Percentiles rank a stretch among this genome's conserved stretches.
These are phyloP conservation scores for Moelleriella libera DNA, from an alignment of 2,329 filamentous ascomycete genomes.

Conservation along the genomic window DNA sequence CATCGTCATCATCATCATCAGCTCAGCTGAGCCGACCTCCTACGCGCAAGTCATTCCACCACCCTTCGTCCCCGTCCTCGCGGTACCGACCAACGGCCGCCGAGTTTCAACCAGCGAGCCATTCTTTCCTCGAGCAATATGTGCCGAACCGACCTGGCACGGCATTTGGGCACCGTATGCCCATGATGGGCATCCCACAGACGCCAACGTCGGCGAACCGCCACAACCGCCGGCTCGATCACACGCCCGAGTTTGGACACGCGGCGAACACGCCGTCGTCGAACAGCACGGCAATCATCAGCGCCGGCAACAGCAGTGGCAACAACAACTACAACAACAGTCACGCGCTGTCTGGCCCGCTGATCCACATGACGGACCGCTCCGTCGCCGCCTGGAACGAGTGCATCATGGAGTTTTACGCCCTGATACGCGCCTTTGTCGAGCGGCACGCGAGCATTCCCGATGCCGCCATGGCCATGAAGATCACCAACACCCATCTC, in stretches of 20 bases:
- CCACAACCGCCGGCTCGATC: conserved; percentile 13
- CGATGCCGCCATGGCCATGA: conserved; percentile 12
- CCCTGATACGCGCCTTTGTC: conserved; percentile 20
- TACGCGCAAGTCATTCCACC: conserved; percentile 3
- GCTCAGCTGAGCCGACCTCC: conserved; percentile 4
- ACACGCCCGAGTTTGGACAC: conserved; percentile 5
- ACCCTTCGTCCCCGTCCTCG: conserved; percentile 1
- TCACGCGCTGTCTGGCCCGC: conserved; percentile 10
- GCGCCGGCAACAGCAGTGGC: conserved; percentile 8
- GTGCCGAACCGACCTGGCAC: conserved; percentile 6
- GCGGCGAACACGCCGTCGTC: not conserved
- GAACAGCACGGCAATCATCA: conserved; percentile 4
- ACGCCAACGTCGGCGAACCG: conserved; percentile 13
- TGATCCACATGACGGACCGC: conserved; percentile 21
- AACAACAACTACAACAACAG: too few species aligned
- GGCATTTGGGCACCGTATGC: conserved; percentile 7
- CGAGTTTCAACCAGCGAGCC: conserved; percentile 14
- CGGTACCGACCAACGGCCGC: conserved; percentile 18
- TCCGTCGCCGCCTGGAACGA: conserved; percentile 19
- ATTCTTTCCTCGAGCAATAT: not conserved
- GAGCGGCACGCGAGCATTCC: conserved; percentile 18
- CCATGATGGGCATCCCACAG: conserved; percentile 10
- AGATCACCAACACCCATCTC: conserved; percentile 15
- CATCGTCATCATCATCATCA: too few species aligned
- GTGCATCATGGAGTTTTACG: conserved; percentile 22